Conservation (phyloP, 2,329 filamentous ascomycete genomes). For the Lachnellula suecica region DNA sequence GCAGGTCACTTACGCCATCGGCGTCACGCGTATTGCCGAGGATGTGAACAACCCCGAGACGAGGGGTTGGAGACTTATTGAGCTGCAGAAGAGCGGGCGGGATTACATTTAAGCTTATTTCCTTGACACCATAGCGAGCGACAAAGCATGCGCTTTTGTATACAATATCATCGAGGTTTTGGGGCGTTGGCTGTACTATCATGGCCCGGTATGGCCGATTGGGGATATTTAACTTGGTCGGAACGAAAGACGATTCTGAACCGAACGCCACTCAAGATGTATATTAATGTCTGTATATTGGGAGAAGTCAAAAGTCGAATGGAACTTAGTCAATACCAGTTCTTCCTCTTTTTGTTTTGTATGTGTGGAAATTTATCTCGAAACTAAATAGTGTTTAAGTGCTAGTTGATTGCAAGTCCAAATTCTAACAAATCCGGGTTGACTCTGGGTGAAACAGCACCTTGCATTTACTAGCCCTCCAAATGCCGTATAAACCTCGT, state of each 20-base stretch:
- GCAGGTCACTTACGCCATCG: slow-evolving; percentile 96
- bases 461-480: too few species aligned
- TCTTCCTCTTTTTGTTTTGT: not conserved
- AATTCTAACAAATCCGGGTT: too few species aligned
- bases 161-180: not conserved
- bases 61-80: slow-evolving; percentile 93
- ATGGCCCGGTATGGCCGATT: not conserved
- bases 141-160: not conserved
- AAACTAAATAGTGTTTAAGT: too few species aligned
- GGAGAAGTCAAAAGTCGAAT: not conserved
- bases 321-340: not conserved
- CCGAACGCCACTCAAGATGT: not conserved
- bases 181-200: not conserved
- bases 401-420: too few species aligned
- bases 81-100: slow-evolving; percentile 96
- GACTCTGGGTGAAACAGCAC: too few species aligned
- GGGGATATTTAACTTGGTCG: not conserved
- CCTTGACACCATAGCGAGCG: not conserved
- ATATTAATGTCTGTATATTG: not conserved
- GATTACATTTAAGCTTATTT: slow-evolving; percentile 68
- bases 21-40: slow-evolving; percentile 88
- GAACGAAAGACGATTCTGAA: not conserved
- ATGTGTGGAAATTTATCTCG: not conserved
- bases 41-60: slow-evolving; percentile 98
- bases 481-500: not conserved